Conservation (phyloP, 2,329 filamentous ascomycete genomes). For the Sarocladium oryzae region DNA sequence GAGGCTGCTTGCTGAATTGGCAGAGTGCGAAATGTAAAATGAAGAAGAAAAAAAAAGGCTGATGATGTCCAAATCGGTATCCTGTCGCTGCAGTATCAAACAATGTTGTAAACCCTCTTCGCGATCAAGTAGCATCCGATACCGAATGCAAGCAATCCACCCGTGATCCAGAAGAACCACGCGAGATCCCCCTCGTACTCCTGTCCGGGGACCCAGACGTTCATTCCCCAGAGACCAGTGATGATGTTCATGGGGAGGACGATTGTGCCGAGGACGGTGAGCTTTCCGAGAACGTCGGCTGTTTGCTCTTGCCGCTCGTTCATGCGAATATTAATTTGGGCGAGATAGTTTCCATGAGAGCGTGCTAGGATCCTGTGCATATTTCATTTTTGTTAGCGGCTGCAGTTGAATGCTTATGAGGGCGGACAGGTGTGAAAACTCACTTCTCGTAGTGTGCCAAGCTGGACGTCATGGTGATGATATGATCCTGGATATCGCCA, state of each 20-base stretch:
- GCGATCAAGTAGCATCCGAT: slow-evolving; percentile 73
- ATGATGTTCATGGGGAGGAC: slow-evolving; percentile 99
- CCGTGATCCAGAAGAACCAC: slow-evolving; percentile 74
- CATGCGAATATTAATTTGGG: slow-evolving; percentile 98
- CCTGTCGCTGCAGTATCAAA: slow-evolving; percentile 35
- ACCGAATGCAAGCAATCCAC: slow-evolving; percentile 71
- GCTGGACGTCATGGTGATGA: slow-evolving; percentile 97
- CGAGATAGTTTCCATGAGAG: slow-evolving; percentile 95
- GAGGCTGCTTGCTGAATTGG: no score
- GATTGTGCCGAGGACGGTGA: slow-evolving; percentile 94
- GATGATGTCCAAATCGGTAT: no score
- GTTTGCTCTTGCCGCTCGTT: slow-evolving; percentile 96
- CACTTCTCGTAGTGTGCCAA: slow-evolving; percentile 94
- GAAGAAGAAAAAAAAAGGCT: no score
- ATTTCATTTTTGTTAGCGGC: no score
- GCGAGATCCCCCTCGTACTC: slow-evolving; percentile 66
- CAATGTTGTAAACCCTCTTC: slow-evolving; percentile 77
- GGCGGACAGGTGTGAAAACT: slow-evolving; percentile 23
- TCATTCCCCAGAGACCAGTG: slow-evolving; percentile 98
- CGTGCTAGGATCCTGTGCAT: slow-evolving; percentile 69
- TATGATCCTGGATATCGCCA: slow-evolving; percentile 98
- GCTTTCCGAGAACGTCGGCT: slow-evolving; percentile 85
- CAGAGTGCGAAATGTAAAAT: no score
- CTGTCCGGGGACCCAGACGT: slow-evolving; percentile 92
- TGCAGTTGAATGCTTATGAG: no score